A percentile compares a stretch with the other conserved stretches of the same genome.
Evolutionary conservation across 768 basidiomycete genomes (phyloP).

Genomic region (Tulasnella calospora): DNA sequence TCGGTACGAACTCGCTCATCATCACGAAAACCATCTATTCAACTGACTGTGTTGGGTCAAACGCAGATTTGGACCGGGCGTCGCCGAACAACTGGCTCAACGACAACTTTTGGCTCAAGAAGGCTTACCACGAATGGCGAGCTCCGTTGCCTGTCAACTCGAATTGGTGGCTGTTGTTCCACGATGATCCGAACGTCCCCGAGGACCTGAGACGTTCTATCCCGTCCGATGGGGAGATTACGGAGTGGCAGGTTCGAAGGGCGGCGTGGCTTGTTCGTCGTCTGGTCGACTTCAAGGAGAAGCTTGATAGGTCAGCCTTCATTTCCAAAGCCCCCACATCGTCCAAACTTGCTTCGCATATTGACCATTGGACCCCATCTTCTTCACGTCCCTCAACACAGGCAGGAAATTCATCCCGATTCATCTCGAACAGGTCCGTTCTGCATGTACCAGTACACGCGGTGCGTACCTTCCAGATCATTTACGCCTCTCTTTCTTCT

Average conservation of each 20-base stretch:
- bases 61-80: conserved; percentile 67
- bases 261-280: conserved; percentile 77
- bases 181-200: conserved; percentile 65
- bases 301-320: conserved; percentile 54
- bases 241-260: conserved; percentile 78
- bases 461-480: conserved; percentile 33
- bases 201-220: conserved; percentile 29
- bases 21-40: background rate
- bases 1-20: conserved; percentile 46
- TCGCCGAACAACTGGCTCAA: conserved; percentile 93
- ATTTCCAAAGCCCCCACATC: background rate
- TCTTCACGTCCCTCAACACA: conserved; percentile 35
- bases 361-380: background rate
- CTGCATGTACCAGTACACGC: conserved; percentile 41
- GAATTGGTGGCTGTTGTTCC: conserved; percentile 93
- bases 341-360: background rate
- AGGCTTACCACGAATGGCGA: conserved; percentile 84
- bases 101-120: conserved; percentile 86
- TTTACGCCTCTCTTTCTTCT: conserved; percentile 5
- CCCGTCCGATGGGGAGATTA: conserved; percentile 40
- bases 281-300: conserved; percentile 65
- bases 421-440: conserved; percentile 65
- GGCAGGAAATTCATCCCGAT: conserved; percentile 65
- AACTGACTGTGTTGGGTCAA: conserved; percentile 6
- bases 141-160: conserved; percentile 82